Percentiles rank a stretch among this genome's conserved stretches.
Conservation (phyloP, 2,329 filamentous ascomycete genomes). For the Xylaria digitata region DNA sequence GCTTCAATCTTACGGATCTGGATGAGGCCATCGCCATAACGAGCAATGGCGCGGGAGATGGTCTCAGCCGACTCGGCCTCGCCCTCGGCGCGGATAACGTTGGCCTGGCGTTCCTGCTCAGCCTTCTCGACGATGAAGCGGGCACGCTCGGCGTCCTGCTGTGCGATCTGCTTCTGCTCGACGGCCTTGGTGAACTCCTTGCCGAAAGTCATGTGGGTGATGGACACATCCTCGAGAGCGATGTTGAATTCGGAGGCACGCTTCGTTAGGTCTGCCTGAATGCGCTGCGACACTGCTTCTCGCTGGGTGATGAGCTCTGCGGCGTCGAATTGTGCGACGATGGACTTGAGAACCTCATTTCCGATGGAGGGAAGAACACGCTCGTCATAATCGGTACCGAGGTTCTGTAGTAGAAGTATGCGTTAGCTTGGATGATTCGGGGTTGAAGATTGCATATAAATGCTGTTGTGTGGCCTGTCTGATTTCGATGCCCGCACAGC, state of each 20-base stretch:
- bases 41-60: constrained; percentile 92
- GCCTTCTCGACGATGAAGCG: constrained; percentile 98
- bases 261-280: constrained; percentile 90
- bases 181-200: constrained; percentile 99
- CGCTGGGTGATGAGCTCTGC: constrained; percentile 98
- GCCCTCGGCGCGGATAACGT: constrained; percentile 97
- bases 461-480: background rate
- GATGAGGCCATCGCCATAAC: constrained; percentile 91
- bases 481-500: background rate
- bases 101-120: constrained; percentile 98
- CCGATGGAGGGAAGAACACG: constrained; percentile 97
- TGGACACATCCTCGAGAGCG: constrained; percentile 96
- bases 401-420: constrained; percentile 70
- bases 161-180: constrained; percentile 99
- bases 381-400: constrained; percentile 98
- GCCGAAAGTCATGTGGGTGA: constrained; percentile 99
- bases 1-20: constrained; percentile 98
- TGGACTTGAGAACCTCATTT: constrained; percentile 98
- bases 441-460: background rate
- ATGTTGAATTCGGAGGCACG: constrained; percentile 99
- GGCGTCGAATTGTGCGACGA: constrained; percentile 98
- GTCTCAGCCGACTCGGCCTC: constrained; percentile 97
- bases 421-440: constrained; percentile 17
- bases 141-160: constrained; percentile 97
- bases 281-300: constrained; percentile 94